phyloP scores from a whole-genome alignment of 1,139 yeast genomes.

The Candida sp. region DNA sequence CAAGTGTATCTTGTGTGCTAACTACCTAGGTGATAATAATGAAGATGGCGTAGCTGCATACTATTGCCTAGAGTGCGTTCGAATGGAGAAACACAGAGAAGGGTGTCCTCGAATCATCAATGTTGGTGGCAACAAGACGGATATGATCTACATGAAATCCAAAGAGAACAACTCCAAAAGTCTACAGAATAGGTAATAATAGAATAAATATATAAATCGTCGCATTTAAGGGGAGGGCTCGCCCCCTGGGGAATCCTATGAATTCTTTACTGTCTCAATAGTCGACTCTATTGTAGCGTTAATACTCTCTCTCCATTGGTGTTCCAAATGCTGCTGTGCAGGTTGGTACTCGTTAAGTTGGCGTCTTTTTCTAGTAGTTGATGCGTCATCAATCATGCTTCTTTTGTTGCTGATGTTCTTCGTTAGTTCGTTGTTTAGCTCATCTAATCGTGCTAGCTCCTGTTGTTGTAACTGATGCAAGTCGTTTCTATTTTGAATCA shows the following conservation, averaged over 20 bases:
- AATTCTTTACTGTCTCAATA: constrained; percentile 13
- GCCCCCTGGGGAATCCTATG: not conserved
- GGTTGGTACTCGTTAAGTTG: constrained; percentile 40
- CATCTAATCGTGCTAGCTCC: constrained; percentile 21
- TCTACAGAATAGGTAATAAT: constrained; percentile 3
- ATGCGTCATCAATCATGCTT: constrained; percentile 31
- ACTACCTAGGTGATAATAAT: constrained; percentile 44
- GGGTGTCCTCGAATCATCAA: constrained; percentile 92
- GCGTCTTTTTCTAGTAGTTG: constrained; percentile 31
- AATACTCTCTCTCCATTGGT: constrained; percentile 46
- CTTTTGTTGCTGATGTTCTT: constrained; percentile 29
- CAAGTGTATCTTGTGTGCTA: constrained; percentile 80
- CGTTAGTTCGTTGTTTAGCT: constrained; percentile 12
- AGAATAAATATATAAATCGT: not conserved
- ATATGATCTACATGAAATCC: constrained; percentile 62
- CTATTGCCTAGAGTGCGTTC: constrained; percentile 88
- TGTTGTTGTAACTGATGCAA: constrained; percentile 21
- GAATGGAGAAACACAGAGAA: constrained; percentile 80
- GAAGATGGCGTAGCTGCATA: constrained; percentile 63
- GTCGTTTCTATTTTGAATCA: constrained; percentile 23
- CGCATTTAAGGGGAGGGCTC: not conserved
- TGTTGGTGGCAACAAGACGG: constrained; percentile 76
- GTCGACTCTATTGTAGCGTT: constrained; percentile 39
- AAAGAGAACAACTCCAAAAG: constrained; percentile 7
- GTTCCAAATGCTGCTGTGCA: constrained; percentile 35